phyloP scores from a whole-genome alignment of 768 basidiomycete genomes.

The Rossbeevera mucosa region DNA sequence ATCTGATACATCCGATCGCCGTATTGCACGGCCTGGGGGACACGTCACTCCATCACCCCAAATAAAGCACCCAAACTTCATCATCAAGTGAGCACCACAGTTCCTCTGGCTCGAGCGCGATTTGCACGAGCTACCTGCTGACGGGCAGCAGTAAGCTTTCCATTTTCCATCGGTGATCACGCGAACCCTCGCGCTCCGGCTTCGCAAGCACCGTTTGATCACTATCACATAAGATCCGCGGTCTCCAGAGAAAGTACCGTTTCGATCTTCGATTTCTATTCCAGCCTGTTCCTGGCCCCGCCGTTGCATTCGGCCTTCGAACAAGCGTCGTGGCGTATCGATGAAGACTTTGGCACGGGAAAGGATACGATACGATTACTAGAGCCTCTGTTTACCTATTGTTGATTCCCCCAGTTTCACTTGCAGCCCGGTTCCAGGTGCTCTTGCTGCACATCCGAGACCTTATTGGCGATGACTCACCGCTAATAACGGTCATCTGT shows the following conservation, averaged over 20 bases:
- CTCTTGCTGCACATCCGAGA: too few species aligned
- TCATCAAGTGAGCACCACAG: too few species aligned
- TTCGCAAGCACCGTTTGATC: constrained; percentile 47
- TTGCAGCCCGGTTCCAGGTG: neutral
- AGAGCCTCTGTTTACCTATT: too few species aligned
- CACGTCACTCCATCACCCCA: neutral
- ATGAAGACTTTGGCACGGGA: constrained; percentile 48
- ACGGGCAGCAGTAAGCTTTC: too few species aligned
- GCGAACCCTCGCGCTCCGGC: constrained; percentile 32
- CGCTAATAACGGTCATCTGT: too few species aligned
- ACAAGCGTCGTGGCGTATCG: constrained; percentile 44
- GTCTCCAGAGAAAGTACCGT: constrained; percentile 63
- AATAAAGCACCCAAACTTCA: too few species aligned
- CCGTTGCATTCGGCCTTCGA: neutral
- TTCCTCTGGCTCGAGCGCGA: neutral
- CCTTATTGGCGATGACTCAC: too few species aligned
- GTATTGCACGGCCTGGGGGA: too few species aligned
- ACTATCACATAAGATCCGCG: constrained; percentile 71
- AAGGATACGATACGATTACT: too few species aligned
- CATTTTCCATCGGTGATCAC: constrained; percentile 38
- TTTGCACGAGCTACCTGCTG: constrained; percentile 40
- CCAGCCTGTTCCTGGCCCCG: constrained; percentile 46
- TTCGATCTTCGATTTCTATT: constrained; percentile 75
- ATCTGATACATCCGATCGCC: neutral
- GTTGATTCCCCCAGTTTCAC: neutral